phyloP scores from a whole-genome alignment of 371 early-diverging fungal genomes.

The Blakeslea trispora region DNA sequence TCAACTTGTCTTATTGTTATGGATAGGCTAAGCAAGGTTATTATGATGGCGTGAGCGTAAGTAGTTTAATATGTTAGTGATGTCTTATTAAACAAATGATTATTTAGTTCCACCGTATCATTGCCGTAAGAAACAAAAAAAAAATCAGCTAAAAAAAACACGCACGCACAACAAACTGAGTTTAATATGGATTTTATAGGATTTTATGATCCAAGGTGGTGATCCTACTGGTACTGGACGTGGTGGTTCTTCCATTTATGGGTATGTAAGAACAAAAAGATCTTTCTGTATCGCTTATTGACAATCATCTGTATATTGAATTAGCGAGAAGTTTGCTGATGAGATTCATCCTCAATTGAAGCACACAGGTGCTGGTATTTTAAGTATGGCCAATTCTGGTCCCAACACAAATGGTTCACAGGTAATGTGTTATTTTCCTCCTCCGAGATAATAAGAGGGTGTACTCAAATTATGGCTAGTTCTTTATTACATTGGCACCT shows the following conservation, averaged over 20 bases:
- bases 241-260: conserved; percentile 72
- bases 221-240: conserved; percentile 63
- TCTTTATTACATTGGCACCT: conserved; percentile 68
- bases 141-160: no score
- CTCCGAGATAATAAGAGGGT: background rate
- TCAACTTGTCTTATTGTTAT: background rate
- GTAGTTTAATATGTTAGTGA: conserved; percentile 23
- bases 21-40: conserved; percentile 64
- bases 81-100: background rate
- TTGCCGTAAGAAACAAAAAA: conserved; percentile 56
- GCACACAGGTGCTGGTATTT: conserved; percentile 80
- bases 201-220: conserved; percentile 84
- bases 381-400: conserved; percentile 89
- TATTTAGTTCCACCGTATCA: conserved; percentile 80
- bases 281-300: no score
- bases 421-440: conserved; percentile 27
- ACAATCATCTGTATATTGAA: background rate
- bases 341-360: conserved; percentile 72
- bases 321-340: conserved; percentile 65
- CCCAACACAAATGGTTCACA: conserved; percentile 85
- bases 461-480: conserved; percentile 32
- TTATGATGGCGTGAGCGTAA: conserved; percentile 68
- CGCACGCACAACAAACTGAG: no score
- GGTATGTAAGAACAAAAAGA: conserved; percentile 37
- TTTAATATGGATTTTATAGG: conserved; percentile 38